phyloP scores from a whole-genome alignment of 2,329 filamentous ascomycete genomes.

The Bipolaris gigantea region DNA sequence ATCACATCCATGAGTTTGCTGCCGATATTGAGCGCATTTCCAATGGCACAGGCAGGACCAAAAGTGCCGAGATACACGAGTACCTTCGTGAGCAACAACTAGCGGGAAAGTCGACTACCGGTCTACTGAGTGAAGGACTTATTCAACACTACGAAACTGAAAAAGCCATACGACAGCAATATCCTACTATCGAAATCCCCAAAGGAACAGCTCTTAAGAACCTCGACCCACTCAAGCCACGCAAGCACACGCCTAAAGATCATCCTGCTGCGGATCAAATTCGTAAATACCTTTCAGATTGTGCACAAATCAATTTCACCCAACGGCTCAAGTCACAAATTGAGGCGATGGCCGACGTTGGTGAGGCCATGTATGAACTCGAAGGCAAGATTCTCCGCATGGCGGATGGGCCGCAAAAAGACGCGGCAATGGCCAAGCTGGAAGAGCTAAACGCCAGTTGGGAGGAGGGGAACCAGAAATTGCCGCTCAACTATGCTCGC shows the following conservation, averaged over 20 bases:
- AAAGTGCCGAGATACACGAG: conserved; percentile 11
- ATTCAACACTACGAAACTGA: conserved; percentile 14
- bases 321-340: conserved; percentile 6
- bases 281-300: neutral
- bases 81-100: conserved; percentile 28
- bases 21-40: conserved; percentile 25
- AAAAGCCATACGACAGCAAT: conserved; percentile 11
- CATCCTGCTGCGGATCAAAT: conserved; percentile 14
- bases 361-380: conserved; percentile 31
- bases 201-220: neutral
- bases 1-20: conserved; percentile 31
- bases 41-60: conserved; percentile 23
- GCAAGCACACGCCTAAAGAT: neutral
- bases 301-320: conserved; percentile 2
- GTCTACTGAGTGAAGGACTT: conserved; percentile 16
- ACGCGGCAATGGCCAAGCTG: conserved; percentile 37
- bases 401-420: conserved; percentile 26
- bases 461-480: conserved; percentile 1
- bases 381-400: conserved; percentile 32
- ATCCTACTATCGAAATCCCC: conserved; percentile 17
- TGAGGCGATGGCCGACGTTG: conserved; percentile 28
- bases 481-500: conserved; percentile 8
- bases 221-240: neutral
- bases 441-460: conserved; percentile 39
- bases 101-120: conserved; percentile 23